phyloP scores from a whole-genome alignment of 2,329 filamentous ascomycete genomes.

The Alternaria metachromatica region DNA sequence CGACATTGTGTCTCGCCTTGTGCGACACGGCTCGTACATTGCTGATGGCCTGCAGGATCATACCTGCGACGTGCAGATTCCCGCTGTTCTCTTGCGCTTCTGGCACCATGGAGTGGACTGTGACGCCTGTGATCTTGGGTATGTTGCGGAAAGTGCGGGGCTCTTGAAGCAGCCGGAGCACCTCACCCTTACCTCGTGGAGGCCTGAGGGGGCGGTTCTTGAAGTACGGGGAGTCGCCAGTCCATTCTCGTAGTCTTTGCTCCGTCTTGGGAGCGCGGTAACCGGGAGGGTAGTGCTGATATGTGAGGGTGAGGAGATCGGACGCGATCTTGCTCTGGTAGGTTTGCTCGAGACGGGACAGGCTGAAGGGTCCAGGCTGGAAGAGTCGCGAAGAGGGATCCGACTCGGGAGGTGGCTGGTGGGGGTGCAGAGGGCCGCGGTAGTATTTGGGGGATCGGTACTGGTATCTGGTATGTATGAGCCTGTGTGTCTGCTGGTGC shows the following conservation, averaged over 20 bases:
- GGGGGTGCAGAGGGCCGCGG: slow-evolving; percentile 89
- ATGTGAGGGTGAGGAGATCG: slow-evolving; percentile 87
- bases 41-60: slow-evolving; percentile 84
- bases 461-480: slow-evolving; percentile 72
- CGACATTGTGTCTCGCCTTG: slow-evolving; percentile 71
- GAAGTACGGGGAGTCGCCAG: slow-evolving; percentile 90
- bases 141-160: slow-evolving; percentile 81
- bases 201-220: slow-evolving; percentile 86
- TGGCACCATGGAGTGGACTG: slow-evolving; percentile 77
- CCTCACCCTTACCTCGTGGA: slow-evolving; percentile 77
- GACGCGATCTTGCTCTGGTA: slow-evolving; percentile 85
- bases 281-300: slow-evolving; percentile 84
- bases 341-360: slow-evolving; percentile 86
- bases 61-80: slow-evolving; percentile 80
- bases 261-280: slow-evolving; percentile 64
- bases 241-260: slow-evolving; percentile 82
- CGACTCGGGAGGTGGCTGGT: slow-evolving; percentile 85
- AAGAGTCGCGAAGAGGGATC: slow-evolving; percentile 89
- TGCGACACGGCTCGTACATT: slow-evolving; percentile 76
- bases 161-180: slow-evolving; percentile 71
- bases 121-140: slow-evolving; percentile 80
- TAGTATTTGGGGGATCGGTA: slow-evolving; percentile 94
- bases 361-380: slow-evolving; percentile 86
- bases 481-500: background rate
- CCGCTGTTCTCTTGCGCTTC: slow-evolving; percentile 73